These are phyloP conservation scores for Chaetomiaceae sp. DNA, from an alignment of 2,329 filamentous ascomycete genomes.

Conservation along the genomic window DNA sequence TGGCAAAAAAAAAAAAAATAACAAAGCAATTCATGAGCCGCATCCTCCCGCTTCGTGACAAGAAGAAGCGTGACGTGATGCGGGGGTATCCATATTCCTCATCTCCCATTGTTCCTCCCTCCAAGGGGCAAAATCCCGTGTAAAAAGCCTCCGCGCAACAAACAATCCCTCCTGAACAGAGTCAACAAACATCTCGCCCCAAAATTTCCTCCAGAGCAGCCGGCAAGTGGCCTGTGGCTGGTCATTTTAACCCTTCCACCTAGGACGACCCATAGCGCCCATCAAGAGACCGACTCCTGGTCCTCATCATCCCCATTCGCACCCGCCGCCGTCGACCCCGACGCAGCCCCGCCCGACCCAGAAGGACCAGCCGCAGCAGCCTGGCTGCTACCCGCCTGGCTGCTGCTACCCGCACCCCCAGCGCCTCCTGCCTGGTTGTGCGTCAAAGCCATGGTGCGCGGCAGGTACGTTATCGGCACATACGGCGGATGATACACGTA, in stretches of 20 bases:
- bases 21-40: background rate
- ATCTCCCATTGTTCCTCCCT: background rate
- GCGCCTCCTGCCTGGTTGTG: background rate
- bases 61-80: background rate
- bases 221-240: no score
- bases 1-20: background rate
- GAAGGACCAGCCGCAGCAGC: background rate
- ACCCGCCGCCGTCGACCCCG: no score
- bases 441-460: no score
- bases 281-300: no score
- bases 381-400: no score
- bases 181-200: background rate
- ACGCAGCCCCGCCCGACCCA: no score
- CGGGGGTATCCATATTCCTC: slow-evolving; percentile 5
- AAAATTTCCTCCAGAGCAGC: no score
- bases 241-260: no score
- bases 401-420: background rate
- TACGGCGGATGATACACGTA: background rate
- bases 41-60: background rate
- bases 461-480: background rate
- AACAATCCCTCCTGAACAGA: no score
- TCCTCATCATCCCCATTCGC: no score
- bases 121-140: background rate
- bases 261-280: no score
- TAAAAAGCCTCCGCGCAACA: background rate